A percentile compares a stretch with the other conserved stretches of the same genome.
Conservation (phyloP, 805 yeast genomes). For the Saccharomycopsis schoenii region DNA sequence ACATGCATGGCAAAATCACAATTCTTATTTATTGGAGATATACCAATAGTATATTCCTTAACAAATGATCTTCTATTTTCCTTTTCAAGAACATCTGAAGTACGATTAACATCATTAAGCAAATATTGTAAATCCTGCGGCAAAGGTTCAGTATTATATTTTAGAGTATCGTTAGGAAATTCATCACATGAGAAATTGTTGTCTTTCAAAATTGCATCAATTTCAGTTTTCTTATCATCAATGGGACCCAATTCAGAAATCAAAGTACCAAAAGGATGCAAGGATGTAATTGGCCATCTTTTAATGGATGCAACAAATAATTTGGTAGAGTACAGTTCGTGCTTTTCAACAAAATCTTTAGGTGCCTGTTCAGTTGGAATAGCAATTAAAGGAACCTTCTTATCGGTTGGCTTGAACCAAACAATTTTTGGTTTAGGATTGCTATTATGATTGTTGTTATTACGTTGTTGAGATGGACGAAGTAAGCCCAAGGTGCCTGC, state of each 20-base stretch:
- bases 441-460: conserved; percentile 42
- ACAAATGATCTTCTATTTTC: conserved; percentile 41
- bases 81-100: conserved; percentile 24
- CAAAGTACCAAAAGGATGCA: conserved; percentile 95
- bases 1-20: conserved; percentile 80
- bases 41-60: conserved; percentile 54
- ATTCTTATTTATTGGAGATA: conserved; percentile 45
- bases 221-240: conserved; percentile 67
- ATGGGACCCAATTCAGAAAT: conserved; percentile 78
- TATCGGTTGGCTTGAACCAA: conserved; percentile 98
- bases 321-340: conserved; percentile 69
- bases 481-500: conserved; percentile 89
- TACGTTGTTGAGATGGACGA: conserved; percentile 91
- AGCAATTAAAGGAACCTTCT: conserved; percentile 94
- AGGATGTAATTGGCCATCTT: conserved; percentile 98
- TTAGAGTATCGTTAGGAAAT: conserved; percentile 41
- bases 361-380: conserved; percentile 99
- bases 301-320: conserved; percentile 91
- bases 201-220: conserved; percentile 82
- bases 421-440: conserved; percentile 78
- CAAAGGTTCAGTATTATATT: conserved; percentile 23
- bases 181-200: conserved; percentile 77
- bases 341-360: conserved; percentile 85
- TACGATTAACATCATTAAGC: not conserved
- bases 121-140: conserved; percentile 22